These are phyloP conservation scores for Bruguiera hainesii DNA, from an alignment of 441 rosid species.

Conservation along the genomic window DNA sequence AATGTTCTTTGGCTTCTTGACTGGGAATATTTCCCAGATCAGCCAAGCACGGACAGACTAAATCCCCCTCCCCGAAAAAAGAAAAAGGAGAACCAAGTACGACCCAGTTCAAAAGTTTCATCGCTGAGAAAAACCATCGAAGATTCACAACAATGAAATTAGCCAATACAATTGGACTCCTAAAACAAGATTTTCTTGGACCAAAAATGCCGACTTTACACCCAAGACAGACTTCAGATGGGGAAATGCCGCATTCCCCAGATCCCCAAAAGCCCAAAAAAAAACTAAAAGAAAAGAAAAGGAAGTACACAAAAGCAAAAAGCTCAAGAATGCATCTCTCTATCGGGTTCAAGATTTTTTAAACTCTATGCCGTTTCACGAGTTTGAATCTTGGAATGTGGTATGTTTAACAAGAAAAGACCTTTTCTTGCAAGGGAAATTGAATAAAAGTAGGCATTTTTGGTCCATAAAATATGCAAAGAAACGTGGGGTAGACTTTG, in stretches of 20 bases:
- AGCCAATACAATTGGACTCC: conserved; percentile 11
- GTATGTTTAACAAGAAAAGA: conserved; percentile 7
- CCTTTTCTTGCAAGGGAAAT: background rate
- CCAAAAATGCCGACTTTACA: background rate
- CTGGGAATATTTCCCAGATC: background rate
- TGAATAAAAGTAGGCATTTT: conserved; percentile 8
- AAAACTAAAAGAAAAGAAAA: background rate
- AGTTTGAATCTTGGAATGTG: conserved; percentile 14
- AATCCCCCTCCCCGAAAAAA: background rate
- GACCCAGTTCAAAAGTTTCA: conserved; percentile 15
- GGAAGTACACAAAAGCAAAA: conserved; percentile 14
- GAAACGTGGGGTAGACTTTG: conserved; percentile 50
- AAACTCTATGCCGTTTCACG: background rate
- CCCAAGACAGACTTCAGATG: background rate
- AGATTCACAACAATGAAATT: conserved; percentile 12
- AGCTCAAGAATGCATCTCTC: conserved; percentile 12
- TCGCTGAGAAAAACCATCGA: conserved; percentile 1
- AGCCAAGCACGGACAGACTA: conserved; percentile 8
- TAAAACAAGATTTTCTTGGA: conserved; percentile 4
- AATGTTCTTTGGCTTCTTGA: conserved; percentile 4
- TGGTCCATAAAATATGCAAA: conserved; percentile 31
- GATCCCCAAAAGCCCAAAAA: conserved; percentile 11
- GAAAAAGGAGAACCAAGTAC: conserved; percentile 11
- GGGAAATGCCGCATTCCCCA: conserved; percentile 34
- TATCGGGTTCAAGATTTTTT: conserved; percentile 7